Base-by-base conservation (phyloP, 257 asterid genomes). In the Echites panduratus region DNA sequence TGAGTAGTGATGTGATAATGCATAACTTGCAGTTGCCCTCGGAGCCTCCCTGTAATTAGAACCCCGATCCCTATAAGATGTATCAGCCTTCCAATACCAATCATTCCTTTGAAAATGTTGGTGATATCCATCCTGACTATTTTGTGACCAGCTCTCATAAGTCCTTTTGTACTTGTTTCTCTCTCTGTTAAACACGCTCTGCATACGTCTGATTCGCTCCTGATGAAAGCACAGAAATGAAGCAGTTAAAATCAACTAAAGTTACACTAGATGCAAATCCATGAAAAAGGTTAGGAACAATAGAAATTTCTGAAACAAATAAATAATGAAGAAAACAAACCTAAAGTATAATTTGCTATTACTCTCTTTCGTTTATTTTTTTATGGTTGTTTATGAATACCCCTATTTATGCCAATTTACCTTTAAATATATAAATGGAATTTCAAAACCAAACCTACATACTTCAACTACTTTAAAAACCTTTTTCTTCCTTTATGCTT, bases 181-280 rank as follows among this genome's bases (percentile, higher is more conserved):
- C 81, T 90, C 96, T 84, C 96, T 81, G 79, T 92, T 91, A 80
- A 94, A 94, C 70, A 86, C 95, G 80, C 89, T 87, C 70, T 91
- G 99, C 99, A 94, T 91, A 66, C 97, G 88, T 52, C 98, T 81
- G 59, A 94, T 88, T 54, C 99, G 87, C 87, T 94, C 99, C 98
- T 94, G 79, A 32, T 72, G 68, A 75, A 71, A 76, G 61, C 73
- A 82, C 49, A 78, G 41, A 70, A 66, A 65, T 53, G 16, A 65
- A 66, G 79, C 70, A 72, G 58, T 68, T 65, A 47, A 70, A 70
- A 57, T 19, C 64, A 68, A n/a, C 32, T 68, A 32, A 63, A n/a
- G 73, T 20, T 14, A 53, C 49, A 40, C 20, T 41, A n/a, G 5
- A 35, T 19, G 44, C 73, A 75, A 44, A 67, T 38, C n/a, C 14